Evolutionary conservation across 768 basidiomycete species (phyloP).

Genomic region (Naematelia aurantialba): DNA sequence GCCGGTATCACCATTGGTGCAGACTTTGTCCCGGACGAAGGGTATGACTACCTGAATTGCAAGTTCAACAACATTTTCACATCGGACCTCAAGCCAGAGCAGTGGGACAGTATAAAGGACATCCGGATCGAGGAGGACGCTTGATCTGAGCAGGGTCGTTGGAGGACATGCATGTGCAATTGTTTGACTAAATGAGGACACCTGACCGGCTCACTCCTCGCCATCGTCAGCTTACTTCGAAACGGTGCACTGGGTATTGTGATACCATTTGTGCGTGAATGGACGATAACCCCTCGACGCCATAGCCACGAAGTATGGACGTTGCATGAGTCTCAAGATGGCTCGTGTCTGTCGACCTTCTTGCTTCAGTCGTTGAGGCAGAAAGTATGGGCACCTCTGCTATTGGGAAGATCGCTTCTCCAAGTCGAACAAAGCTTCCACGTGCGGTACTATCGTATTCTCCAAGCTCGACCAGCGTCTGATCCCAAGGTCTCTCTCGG

Average conservation of each 20-base stretch:
- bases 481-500: conserved; percentile 8
- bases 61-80: conserved; percentile 15
- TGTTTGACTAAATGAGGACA: too few relatives aligned
- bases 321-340: too few relatives aligned
- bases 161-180: neutral
- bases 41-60: conserved; percentile 8
- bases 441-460: conserved; percentile 3
- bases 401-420: neutral
- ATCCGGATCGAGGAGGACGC: conserved; percentile 11
- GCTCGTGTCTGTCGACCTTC: too few relatives aligned
- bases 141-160: too few relatives aligned
- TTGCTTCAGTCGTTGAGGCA: neutral
- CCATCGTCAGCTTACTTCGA: too few relatives aligned
- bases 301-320: too few relatives aligned
- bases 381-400: neutral
- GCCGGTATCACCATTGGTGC: conserved; percentile 1
- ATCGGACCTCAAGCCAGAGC: conserved; percentile 6
- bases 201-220: too few relatives aligned
- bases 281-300: too few relatives aligned
- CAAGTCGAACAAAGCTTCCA: conserved; percentile 1
- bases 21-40: conserved; percentile 9
- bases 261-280: too few relatives aligned
- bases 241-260: too few relatives aligned
- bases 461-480: neutral
- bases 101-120: conserved; percentile 14